A percentile compares a stretch with the other conserved stretches of the same genome.
These are phyloP conservation scores for Kewa caespitosa DNA, from an alignment of 179 eudicot genomes.

Conservation along the genomic window DNA sequence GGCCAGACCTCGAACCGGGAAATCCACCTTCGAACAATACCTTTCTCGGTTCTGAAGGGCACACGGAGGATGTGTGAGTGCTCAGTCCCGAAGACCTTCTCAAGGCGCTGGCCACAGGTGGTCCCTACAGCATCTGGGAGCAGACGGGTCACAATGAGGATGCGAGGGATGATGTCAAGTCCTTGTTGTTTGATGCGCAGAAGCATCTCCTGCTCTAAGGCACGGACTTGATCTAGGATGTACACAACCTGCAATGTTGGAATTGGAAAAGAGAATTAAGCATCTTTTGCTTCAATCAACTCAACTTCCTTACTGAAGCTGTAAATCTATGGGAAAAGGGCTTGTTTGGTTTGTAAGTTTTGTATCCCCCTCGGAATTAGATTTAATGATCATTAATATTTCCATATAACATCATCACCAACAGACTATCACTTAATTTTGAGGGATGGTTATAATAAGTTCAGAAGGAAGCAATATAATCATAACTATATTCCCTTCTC, in stretches of 20 bases:
- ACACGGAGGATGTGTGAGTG: slow-evolving; percentile 81
- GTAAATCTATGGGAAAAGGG: no score
- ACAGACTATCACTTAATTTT: no score
- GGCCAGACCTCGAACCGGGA: slow-evolving; percentile 88
- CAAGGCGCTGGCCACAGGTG: slow-evolving; percentile 78
- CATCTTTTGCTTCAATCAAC: no score
- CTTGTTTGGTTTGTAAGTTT: no score
- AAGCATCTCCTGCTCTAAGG: slow-evolving; percentile 79
- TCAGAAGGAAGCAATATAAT: no score
- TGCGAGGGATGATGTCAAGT: slow-evolving; percentile 69
- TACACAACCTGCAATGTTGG: slow-evolving; percentile 52
- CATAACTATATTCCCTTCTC: no score
- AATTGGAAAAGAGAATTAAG: background rate
- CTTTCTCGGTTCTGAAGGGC: slow-evolving; percentile 82
- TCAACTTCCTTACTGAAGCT: no score
- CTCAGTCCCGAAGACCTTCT: slow-evolving; percentile 71
- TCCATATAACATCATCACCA: no score
- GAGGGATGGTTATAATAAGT: no score
- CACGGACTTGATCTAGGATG: slow-evolving; percentile 86
- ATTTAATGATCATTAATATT: no score
- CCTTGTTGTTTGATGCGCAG: slow-evolving; percentile 83
- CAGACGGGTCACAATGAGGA: slow-evolving; percentile 72
- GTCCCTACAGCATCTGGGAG: slow-evolving; percentile 92
- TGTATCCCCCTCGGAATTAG: no score
- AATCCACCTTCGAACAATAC: slow-evolving; percentile 81